Evolutionary conservation across 2,329 filamentous ascomycete genomes (phyloP).

Genomic region (Fusarium sp.): DNA sequence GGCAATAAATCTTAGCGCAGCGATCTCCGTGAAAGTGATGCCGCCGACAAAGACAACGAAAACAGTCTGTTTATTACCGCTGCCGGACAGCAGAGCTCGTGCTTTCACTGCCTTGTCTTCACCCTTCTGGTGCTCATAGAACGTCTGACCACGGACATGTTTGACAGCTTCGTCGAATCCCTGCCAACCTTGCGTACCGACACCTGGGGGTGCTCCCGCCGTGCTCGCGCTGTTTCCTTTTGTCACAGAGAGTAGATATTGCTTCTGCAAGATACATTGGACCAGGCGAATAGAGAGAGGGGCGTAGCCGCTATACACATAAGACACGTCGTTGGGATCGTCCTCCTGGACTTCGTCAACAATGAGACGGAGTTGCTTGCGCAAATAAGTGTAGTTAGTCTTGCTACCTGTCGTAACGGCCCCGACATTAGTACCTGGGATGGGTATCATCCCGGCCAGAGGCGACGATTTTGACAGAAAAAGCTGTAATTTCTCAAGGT

Average conservation of each 20-base stretch:
- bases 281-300: slow-evolving; percentile 91
- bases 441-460: slow-evolving; percentile 83
- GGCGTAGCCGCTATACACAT: slow-evolving; percentile 97
- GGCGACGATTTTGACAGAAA: slow-evolving; percentile 82
- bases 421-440: slow-evolving; percentile 66
- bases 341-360: slow-evolving; percentile 97
- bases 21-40: slow-evolving; percentile 95
- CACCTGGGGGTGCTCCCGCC: slow-evolving; percentile 55
- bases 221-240: slow-evolving; percentile 65
- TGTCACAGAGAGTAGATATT: slow-evolving; percentile 78
- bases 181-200: slow-evolving; percentile 83
- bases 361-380: slow-evolving; percentile 88
- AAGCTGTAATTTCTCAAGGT: slow-evolving; percentile 89
- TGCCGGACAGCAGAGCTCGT: slow-evolving; percentile 82
- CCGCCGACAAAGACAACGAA: slow-evolving; percentile 99
- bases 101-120: slow-evolving; percentile 94
- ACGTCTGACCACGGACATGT: slow-evolving; percentile 86
- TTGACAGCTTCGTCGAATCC: slow-evolving; percentile 94
- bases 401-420: slow-evolving; percentile 68
- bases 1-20: slow-evolving; percentile 90
- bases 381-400: slow-evolving; percentile 90
- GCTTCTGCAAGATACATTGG: slow-evolving; percentile 92
- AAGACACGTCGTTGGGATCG: slow-evolving; percentile 94
- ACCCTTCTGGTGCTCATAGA: slow-evolving; percentile 91
- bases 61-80: slow-evolving; percentile 82